phyloP scores from a whole-genome alignment of 2,329 filamentous ascomycete genomes.

The Aspergillus bombycis region DNA sequence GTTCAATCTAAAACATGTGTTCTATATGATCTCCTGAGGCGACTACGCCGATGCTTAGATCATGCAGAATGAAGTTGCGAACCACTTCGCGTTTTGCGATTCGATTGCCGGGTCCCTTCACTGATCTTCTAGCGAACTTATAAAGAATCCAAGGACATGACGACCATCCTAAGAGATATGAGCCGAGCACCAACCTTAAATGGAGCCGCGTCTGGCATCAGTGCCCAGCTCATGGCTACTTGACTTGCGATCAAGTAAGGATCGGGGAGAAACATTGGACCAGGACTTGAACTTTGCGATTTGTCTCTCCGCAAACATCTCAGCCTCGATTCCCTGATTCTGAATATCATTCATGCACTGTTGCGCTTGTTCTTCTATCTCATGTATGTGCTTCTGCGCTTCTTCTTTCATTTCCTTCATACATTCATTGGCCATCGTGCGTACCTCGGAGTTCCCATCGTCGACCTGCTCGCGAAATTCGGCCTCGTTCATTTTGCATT shows the following conservation, averaged over 20 bases:
- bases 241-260: conserved; percentile 16
- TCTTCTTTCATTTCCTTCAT: conserved; percentile 18
- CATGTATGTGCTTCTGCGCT: conserved; percentile 15
- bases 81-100: not conserved
- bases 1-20: not conserved
- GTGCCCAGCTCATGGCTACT: conserved; percentile 15
- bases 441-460: conserved; percentile 20
- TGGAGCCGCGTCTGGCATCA: conserved; percentile 20
- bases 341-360: conserved; percentile 18
- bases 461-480: conserved; percentile 23
- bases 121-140: not conserved
- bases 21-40: not conserved
- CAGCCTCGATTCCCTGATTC: conserved; percentile 14
- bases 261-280: conserved; percentile 16
- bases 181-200: conserved; percentile 15
- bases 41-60: not conserved
- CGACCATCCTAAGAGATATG: not conserved
- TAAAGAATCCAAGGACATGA: not conserved
- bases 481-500: conserved; percentile 19
- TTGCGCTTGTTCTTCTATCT: conserved; percentile 19
- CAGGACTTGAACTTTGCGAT: conserved; percentile 16
- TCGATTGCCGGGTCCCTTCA: not conserved
- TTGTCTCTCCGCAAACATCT: conserved; percentile 15
- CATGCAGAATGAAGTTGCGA: not conserved
- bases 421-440: conserved; percentile 20